Evolutionary conservation across 2,329 filamentous ascomycete genomes (phyloP).

Genomic region (Coccinonectria pachysandricola): DNA sequence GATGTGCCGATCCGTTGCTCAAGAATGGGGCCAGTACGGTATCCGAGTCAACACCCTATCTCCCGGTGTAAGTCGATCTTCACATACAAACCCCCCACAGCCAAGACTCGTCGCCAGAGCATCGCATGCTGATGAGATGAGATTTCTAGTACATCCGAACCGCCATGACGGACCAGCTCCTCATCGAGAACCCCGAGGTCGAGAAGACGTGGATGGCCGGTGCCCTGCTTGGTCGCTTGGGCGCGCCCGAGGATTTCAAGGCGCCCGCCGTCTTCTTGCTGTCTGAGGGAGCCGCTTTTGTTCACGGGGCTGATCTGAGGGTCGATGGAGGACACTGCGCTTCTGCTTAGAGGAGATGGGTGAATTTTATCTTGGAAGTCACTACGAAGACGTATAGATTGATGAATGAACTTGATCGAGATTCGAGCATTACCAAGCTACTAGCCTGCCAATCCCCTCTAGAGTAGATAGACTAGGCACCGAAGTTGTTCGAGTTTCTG

Average conservation of each 20-base stretch:
- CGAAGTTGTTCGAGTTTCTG: too few relatives aligned
- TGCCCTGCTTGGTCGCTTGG: conserved; percentile 42
- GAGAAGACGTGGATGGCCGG: conserved; percentile 43
- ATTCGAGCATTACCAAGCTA: too few relatives aligned
- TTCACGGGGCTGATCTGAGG: conserved; percentile 46
- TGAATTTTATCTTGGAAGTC: not conserved
- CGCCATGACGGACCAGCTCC: conserved; percentile 35
- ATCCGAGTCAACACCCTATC: conserved; percentile 59
- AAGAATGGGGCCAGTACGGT: conserved; percentile 51
- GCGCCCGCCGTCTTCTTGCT: conserved; percentile 46
- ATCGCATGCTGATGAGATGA: too few relatives aligned
- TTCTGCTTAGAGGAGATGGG: conserved; percentile 16
- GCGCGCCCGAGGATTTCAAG: conserved; percentile 46
- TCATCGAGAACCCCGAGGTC: conserved; percentile 35
- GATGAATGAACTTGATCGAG: conserved; percentile 3
- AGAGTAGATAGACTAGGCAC: conserved; percentile 1
- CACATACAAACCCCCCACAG: too few relatives aligned
- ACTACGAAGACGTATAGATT: conserved; percentile 2
- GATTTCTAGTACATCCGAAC: conserved; percentile 36
- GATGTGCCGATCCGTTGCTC: conserved; percentile 47
- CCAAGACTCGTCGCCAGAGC: not conserved
- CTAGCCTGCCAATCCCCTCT: too few relatives aligned
- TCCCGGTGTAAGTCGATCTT: conserved; percentile 36
- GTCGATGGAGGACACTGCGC: conserved; percentile 48
- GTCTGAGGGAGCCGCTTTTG: conserved; percentile 46